A percentile compares a stretch with the other conserved stretches of the same genome.
Conservation (phyloP, 805 yeast species). For the Grigorovia yakushimaensis region DNA sequence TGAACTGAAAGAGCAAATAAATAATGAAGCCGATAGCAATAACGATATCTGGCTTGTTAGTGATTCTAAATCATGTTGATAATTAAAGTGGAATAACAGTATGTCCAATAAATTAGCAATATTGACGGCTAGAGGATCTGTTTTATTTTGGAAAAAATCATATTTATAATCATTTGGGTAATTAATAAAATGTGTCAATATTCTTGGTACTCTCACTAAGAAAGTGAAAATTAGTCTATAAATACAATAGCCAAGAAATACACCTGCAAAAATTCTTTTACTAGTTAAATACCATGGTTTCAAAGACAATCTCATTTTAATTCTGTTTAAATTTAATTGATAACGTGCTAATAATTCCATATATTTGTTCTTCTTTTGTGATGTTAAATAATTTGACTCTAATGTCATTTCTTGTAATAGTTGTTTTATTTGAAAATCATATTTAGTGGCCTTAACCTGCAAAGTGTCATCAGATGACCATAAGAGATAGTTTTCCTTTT, state of each 20-base stretch:
- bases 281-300: conserved; percentile 11
- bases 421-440: conserved; percentile 14
- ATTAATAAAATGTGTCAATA: conserved; percentile 11
- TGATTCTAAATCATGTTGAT: conserved; percentile 30
- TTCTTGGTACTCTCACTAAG: conserved; percentile 19
- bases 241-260: conserved; percentile 29
- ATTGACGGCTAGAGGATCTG: conserved; percentile 34
- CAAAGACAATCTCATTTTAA: conserved; percentile 8
- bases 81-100: conserved; percentile 23
- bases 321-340: conserved; percentile 19
- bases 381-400: conserved; percentile 7
- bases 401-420: conserved; percentile 10
- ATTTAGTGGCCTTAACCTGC: conserved; percentile 12
- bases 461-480: conserved; percentile 20
- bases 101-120: conserved; percentile 28
- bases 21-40: conserved; percentile 47
- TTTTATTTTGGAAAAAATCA: conserved; percentile 10
- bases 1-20: conserved; percentile 54
- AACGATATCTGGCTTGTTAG: conserved; percentile 34
- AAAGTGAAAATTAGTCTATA: conserved; percentile 30
- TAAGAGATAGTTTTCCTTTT: conserved; percentile 11
- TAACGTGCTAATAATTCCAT: conserved; percentile 21
- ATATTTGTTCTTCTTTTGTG: conserved; percentile 9
- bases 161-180: conserved; percentile 15
- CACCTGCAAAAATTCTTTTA: conserved; percentile 16